These are phyloP conservation scores for Xanthoconium separans DNA, from an alignment of 1,284 basidiomycete species.

Conservation along the genomic window DNA sequence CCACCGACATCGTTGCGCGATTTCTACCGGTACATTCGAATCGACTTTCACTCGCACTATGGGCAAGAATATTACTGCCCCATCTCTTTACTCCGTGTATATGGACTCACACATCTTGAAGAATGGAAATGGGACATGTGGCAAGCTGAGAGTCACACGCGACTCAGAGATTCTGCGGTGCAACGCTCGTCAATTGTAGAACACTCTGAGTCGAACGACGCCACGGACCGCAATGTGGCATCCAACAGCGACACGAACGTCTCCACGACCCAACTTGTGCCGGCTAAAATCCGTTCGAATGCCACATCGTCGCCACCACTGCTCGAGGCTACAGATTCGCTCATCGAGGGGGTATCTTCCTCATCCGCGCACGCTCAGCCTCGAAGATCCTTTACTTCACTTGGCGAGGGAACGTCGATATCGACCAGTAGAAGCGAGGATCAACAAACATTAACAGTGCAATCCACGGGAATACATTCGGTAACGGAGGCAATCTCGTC, in stretches of 20 bases:
- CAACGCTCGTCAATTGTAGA: slow-evolving; percentile 8
- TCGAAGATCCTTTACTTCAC: background rate
- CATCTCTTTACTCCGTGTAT: slow-evolving; percentile 89
- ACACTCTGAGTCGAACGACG: background rate
- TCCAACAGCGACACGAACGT: slow-evolving; percentile 7
- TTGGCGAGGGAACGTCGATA: background rate
- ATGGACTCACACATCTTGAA: slow-evolving; percentile 95
- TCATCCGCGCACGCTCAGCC: background rate
- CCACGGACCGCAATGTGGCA: background rate
- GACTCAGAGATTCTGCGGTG: slow-evolving; percentile 28
- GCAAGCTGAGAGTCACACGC: slow-evolving; percentile 57
- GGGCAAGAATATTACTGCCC: slow-evolving; percentile 97
- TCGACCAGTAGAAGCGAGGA: background rate
- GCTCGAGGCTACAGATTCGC: background rate
- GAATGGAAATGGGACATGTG: slow-evolving; percentile 91
- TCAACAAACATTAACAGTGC: background rate
- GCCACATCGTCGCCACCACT: background rate
- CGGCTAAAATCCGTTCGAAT: background rate
- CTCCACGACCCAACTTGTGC: slow-evolving; percentile 3
- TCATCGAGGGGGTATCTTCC: background rate
- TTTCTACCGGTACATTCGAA: slow-evolving; percentile 91
- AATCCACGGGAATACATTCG: slow-evolving; percentile 7
- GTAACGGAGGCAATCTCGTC: slow-evolving; percentile 26
- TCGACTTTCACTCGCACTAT: slow-evolving; percentile 94
- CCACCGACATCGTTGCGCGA: slow-evolving; percentile 65